A percentile compares a stretch with the other conserved stretches of the same genome.
phyloP scores from a whole-genome alignment of 768 basidiomycete genomes.

The Arthromyces matolae region DNA sequence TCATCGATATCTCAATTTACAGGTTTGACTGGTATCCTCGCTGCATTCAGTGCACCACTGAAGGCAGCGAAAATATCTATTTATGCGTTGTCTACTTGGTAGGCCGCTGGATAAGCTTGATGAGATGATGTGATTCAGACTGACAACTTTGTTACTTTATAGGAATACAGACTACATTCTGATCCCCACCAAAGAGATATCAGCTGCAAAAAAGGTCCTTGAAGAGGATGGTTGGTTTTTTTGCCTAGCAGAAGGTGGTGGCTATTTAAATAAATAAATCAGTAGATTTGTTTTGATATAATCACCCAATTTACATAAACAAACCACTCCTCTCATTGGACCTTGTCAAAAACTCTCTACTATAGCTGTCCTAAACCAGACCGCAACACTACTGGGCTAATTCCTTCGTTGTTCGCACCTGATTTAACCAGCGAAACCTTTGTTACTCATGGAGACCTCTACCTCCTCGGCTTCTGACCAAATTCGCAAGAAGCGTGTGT shows the following conservation, averaged over 20 bases:
- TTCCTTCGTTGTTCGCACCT: background rate
- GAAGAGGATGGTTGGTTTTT: conserved; percentile 52
- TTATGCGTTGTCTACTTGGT: conserved; percentile 66
- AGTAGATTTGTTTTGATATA: background rate
- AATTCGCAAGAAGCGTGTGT: conserved; percentile 68
- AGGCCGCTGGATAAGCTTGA: conserved; percentile 16
- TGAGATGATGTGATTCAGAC: too few species aligned
- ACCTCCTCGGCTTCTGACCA: conserved; percentile 32
- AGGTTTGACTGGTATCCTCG: conserved; percentile 58
- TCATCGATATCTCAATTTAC: background rate
- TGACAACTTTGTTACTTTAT: background rate
- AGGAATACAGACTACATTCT: conserved; percentile 71
- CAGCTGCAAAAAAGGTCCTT: conserved; percentile 40
- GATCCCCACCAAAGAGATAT: conserved; percentile 42
- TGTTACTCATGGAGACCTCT: conserved; percentile 34
- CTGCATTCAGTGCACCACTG: conserved; percentile 50
- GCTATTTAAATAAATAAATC: background rate
- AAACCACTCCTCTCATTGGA: too few species aligned
- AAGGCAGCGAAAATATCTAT: conserved; percentile 49
- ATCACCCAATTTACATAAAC: too few species aligned
- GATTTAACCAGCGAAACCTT: conserved; percentile 6
- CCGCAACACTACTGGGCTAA: background rate
- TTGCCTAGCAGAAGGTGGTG: background rate
- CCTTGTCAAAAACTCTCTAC: too few species aligned
- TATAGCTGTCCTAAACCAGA: too few species aligned